A percentile compares a stretch with the other conserved stretches of the same genome.
phyloP scores from a whole-genome alignment of 352 stramenopile genomes.

The Pythium sp. region DNA sequence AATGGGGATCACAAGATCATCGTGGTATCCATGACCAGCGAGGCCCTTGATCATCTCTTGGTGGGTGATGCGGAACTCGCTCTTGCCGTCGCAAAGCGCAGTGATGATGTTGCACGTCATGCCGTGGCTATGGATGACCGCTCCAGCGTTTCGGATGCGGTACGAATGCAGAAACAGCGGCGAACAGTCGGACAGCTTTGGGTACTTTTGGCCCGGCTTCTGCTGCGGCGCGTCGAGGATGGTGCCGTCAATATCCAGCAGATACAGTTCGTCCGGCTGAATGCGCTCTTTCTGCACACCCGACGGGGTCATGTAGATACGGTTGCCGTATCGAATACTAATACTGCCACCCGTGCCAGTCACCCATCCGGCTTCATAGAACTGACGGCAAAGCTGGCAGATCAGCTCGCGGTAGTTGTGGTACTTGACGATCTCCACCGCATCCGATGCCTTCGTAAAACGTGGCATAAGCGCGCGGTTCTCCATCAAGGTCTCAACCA shows the following conservation, averaged over 20 bases:
- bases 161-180: slow-evolving; percentile 94
- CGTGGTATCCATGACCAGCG: slow-evolving; percentile 88
- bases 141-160: slow-evolving; percentile 69
- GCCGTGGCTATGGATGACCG: slow-evolving; percentile 79
- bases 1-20: slow-evolving; percentile 94
- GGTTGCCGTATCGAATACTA: slow-evolving; percentile 89
- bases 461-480: slow-evolving; percentile 24
- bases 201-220: slow-evolving; percentile 41
- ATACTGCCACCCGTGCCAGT: slow-evolving; percentile 94
- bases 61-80: slow-evolving; percentile 90
- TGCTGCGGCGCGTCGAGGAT: slow-evolving; percentile 64
- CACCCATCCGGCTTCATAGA: slow-evolving; percentile 89
- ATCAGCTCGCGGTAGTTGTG: slow-evolving; percentile 59
- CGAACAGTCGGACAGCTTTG: slow-evolving; percentile 92
- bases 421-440: slow-evolving; percentile 37
- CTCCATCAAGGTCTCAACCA: slow-evolving; percentile 20
- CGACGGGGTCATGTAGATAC: slow-evolving; percentile 95
- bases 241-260: slow-evolving; percentile 86
- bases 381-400: slow-evolving; percentile 71
- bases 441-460: slow-evolving; percentile 43
- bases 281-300: slow-evolving; percentile 97
- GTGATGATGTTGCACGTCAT: slow-evolving; percentile 89
- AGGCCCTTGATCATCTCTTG: slow-evolving; percentile 98
- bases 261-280: slow-evolving; percentile 92
- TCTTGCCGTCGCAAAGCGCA: slow-evolving; percentile 80